A percentile compares a stretch with the other conserved stretches of the same genome.
phyloP scores from a whole-genome alignment of 805 yeast genomes.

The Starmerella cellae region DNA sequence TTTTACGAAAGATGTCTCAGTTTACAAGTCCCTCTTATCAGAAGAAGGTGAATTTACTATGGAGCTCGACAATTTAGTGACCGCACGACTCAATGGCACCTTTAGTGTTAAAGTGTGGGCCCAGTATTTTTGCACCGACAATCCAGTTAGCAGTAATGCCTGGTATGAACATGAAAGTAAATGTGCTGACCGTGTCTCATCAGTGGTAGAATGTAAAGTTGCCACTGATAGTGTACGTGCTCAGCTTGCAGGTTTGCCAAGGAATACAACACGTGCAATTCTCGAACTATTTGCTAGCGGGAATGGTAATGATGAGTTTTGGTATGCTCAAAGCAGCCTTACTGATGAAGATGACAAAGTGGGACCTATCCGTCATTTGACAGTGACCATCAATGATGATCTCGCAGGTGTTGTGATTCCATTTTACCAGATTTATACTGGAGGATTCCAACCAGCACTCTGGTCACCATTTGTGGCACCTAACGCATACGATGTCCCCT shows the following conservation, averaged over 20 bases:
- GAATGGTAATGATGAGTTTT: constrained; percentile 67
- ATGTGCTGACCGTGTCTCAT: neutral
- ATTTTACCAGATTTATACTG: constrained; percentile 61
- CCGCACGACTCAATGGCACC: constrained; percentile 44
- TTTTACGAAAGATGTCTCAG: constrained; percentile 51
- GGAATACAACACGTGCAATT: constrained; percentile 45
- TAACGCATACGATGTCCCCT: constrained; percentile 57
- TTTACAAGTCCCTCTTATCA: constrained; percentile 39
- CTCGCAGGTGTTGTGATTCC: constrained; percentile 52
- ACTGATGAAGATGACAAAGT: neutral
- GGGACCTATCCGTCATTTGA: constrained; percentile 36
- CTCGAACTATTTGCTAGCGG: constrained; percentile 55
- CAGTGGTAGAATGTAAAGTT: constrained; percentile 1
- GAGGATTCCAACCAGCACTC: constrained; percentile 64
- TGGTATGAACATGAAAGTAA: constrained; percentile 12
- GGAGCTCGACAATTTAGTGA: constrained; percentile 49
- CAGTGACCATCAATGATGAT: constrained; percentile 44
- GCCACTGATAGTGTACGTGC: constrained; percentile 3
- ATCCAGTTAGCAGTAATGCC: neutral
- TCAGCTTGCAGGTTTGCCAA: constrained; percentile 28
- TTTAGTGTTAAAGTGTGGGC: constrained; percentile 43
- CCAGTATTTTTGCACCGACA: constrained; percentile 32
- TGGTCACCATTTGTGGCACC: constrained; percentile 72
- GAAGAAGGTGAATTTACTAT: constrained; percentile 33
- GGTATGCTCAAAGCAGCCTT: constrained; percentile 38